phyloP scores from a whole-genome alignment of 371 early-diverging fungal species.

The Mortierella sp. region DNA sequence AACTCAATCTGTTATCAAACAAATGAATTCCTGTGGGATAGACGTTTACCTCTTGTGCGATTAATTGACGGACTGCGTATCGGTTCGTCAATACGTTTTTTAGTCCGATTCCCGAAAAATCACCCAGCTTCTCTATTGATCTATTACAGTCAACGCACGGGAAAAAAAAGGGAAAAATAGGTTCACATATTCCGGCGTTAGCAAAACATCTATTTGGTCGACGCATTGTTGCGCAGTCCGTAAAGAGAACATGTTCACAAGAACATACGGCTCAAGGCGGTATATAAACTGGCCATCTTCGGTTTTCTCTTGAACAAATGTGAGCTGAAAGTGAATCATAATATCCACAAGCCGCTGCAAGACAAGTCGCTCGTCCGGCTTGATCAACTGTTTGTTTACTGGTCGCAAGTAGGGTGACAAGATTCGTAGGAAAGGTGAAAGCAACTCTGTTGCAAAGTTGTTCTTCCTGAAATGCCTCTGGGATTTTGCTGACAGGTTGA shows the following conservation, averaged over 20 bases:
- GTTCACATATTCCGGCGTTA: background rate
- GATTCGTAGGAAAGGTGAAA: constrained; percentile 78
- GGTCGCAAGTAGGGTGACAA: constrained; percentile 82
- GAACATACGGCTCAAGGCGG: constrained; percentile 85
- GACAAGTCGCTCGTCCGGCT: constrained; percentile 72
- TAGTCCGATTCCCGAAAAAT: constrained; percentile 56
- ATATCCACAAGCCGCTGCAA: constrained; percentile 76
- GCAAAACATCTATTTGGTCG: background rate
- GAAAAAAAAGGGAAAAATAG: background rate
- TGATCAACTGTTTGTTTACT: constrained; percentile 78
- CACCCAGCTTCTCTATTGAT: constrained; percentile 68
- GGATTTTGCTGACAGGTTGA: constrained; percentile 63
- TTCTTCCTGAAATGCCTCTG: constrained; percentile 64
- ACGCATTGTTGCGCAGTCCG: background rate
- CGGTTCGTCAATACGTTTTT: constrained; percentile 68
- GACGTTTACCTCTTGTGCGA: constrained; percentile 77
- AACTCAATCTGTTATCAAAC: no score
- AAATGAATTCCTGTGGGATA: background rate
- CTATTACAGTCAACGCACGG: constrained; percentile 43
- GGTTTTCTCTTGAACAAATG: constrained; percentile 77
- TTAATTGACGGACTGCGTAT: constrained; percentile 83
- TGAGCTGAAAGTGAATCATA: constrained; percentile 83
- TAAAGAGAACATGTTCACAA: constrained; percentile 2
- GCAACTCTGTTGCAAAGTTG: constrained; percentile 67
- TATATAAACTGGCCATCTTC: constrained; percentile 78